Percentiles rank a stretch among this genome's conserved stretches.
Evolutionary conservation across 2,329 filamentous ascomycete species (phyloP).

Genomic region (Bipolaris cookei): DNA sequence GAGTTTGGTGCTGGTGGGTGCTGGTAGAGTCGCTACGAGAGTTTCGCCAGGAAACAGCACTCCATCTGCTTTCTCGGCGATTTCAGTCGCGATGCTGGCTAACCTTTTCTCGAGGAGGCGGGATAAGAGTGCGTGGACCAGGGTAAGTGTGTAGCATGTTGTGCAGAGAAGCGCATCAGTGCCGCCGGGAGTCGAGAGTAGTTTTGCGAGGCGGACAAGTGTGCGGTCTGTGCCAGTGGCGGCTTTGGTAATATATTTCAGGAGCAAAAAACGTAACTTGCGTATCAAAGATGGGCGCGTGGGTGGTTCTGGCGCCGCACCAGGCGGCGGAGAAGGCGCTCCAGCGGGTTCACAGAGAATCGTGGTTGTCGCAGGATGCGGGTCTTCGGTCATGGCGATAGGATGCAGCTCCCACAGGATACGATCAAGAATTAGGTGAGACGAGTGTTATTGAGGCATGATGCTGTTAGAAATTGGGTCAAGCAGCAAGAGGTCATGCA

Average conservation of each 20-base stretch:
- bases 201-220: constrained; percentile 42
- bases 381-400: constrained; percentile 22
- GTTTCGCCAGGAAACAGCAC: constrained; percentile 53
- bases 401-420: not conserved
- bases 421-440: not conserved
- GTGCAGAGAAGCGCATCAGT: constrained; percentile 53
- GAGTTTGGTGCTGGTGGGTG: constrained; percentile 39
- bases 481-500: not conserved
- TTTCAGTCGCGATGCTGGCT: constrained; percentile 42
- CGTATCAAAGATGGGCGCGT: constrained; percentile 14
- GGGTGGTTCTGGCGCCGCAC: constrained; percentile 16
- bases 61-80: constrained; percentile 48
- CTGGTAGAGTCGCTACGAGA: constrained; percentile 48
- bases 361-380: constrained; percentile 29
- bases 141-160: constrained; percentile 52
- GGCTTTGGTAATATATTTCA: constrained; percentile 27
- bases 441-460: constrained; percentile 7
- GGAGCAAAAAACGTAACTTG: constrained; percentile 25
- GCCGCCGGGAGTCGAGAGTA: constrained; percentile 51
- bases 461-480: not conserved
- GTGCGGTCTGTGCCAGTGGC: constrained; percentile 39
- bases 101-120: constrained; percentile 47
- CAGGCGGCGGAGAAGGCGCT: constrained; percentile 14
- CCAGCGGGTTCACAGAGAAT: constrained; percentile 24
- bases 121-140: constrained; percentile 50